Conservation (phyloP, 2,329 filamentous ascomycete species). For the Graphilbum ipis-grandicollis region DNA sequence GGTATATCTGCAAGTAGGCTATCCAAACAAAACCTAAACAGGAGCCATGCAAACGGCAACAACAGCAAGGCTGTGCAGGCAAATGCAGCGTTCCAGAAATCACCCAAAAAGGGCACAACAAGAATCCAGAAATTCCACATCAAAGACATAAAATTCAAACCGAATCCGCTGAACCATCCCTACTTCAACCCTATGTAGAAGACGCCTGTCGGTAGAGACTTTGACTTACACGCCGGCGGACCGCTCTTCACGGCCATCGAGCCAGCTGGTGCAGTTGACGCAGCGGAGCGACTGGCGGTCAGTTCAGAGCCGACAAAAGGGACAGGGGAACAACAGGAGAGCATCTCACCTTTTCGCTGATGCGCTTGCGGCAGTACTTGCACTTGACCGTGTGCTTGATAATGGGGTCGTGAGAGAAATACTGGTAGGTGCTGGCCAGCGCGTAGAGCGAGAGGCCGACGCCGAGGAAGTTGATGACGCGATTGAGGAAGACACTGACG, state of each 20-base stretch:
- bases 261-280: slow-evolving; percentile 33
- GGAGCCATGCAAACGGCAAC: no score
- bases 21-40: no score
- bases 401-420: slow-evolving; percentile 44
- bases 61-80: no score
- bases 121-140: no score
- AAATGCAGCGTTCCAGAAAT: no score
- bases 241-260: slow-evolving; percentile 29
- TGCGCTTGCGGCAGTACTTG: slow-evolving; percentile 45
- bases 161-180: no score
- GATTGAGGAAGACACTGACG: slow-evolving; percentile 34
- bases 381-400: slow-evolving; percentile 56
- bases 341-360: slow-evolving; percentile 41
- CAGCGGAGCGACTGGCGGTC: slow-evolving; percentile 22
- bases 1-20: no score
- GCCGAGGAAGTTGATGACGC: slow-evolving; percentile 46
- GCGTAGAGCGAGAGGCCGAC: slow-evolving; percentile 48
- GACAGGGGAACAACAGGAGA: not conserved
- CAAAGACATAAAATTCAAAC: no score
- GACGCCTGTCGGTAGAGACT: no score
- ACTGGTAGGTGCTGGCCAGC: slow-evolving; percentile 45
- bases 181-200: no score
- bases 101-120: no score
- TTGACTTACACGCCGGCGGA: slow-evolving; percentile 6
- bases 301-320: not conserved